phyloP scores from a whole-genome alignment of 2,329 filamentous ascomycete species.

The Alternaria atra region DNA sequence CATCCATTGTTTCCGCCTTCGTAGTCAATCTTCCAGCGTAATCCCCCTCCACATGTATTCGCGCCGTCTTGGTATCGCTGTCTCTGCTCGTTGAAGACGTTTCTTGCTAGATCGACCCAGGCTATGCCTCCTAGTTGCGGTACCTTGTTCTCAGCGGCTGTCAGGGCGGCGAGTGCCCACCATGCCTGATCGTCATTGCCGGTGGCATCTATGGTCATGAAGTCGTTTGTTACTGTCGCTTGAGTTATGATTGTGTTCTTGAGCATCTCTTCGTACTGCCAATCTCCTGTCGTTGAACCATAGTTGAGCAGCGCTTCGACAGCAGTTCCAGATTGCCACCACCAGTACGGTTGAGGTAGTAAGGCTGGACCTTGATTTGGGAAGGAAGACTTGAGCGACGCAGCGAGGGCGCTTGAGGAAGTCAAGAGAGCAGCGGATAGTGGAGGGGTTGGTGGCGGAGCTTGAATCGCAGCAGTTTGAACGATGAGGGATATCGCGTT shows the following conservation, averaged over 20 bases:
- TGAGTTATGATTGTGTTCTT: conserved; percentile 35
- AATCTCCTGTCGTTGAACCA: conserved; percentile 53
- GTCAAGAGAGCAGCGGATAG: conserved; percentile 20
- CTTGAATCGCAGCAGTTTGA: conserved; percentile 5
- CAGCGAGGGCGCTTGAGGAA: conserved; percentile 25
- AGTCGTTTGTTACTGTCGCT: conserved; percentile 43
- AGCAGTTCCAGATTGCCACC: conserved; percentile 43
- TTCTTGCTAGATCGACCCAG: conserved; percentile 72
- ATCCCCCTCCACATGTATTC: conserved; percentile 70
- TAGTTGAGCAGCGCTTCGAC: conserved; percentile 50
- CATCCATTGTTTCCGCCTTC: conserved; percentile 72
- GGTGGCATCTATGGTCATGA: conserved; percentile 50
- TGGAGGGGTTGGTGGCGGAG: conserved; percentile 14
- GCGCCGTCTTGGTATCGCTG: conserved; percentile 70
- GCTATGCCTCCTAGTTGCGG: conserved; percentile 58
- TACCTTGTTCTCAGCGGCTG: conserved; percentile 72
- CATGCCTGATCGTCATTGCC: conserved; percentile 80
- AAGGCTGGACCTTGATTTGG: conserved; percentile 30
- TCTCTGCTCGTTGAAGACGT: conserved; percentile 75
- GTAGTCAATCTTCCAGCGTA: conserved; percentile 76
- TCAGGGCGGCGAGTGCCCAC: conserved; percentile 73
- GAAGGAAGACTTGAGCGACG: conserved; percentile 26
- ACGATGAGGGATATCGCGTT: conserved; percentile 12
- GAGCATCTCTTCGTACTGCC: conserved; percentile 50
- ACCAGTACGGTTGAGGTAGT: conserved; percentile 36